Base-by-base conservation (phyloP, 2,329 filamentous ascomycete genomes). In the Alternaria longipes region DNA sequence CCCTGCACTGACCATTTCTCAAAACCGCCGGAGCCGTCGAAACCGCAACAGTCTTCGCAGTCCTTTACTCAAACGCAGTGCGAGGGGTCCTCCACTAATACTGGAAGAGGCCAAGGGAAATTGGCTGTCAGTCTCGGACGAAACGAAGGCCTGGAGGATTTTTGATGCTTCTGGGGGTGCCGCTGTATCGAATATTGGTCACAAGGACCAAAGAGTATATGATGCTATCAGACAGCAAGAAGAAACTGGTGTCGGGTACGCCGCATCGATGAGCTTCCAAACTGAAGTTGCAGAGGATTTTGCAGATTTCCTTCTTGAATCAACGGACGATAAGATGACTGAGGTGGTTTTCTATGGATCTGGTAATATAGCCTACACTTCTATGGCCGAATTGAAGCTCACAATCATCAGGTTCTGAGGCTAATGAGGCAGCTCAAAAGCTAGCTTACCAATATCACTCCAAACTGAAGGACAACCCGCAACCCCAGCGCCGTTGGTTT, bases 151-250 rank as follows among this genome's bases (percentile, higher is more conserved):
- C 8, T 83, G 84, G 24, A 81, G 79, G 34, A 85, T 95, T 44
- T 84, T 93, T 14, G 92, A 95, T 74, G 89, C 87, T 1, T 91
- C 89, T 20, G 86, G 89, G 28, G 92, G 92, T 20, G 90, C 91
- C 3, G 90, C 89, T 22, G 91, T 93, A 4, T 84, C 88, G 9
- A 90, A 89, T 71, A 80, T 94, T 9, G 92, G 91, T 7, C 89
- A 92, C 68, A 84, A 90, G 53, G 85, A 90, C 56, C 71, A 82
- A 42, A 82, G 88, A 49, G 86, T 94, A 12, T 81, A 82, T 12
- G 79, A 84, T 3, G 90, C 89, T 0, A 84, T 92, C 41, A 76
- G 81, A 5, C 69, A 82, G 12, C 90, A 93, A 68, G 81, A 90
- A 65, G 81, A 84, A 49, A 57, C 44, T 8, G 78, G 86, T 53